Conservation (phyloP, 305 asterid species). For the Solanum hybrid region DNA sequence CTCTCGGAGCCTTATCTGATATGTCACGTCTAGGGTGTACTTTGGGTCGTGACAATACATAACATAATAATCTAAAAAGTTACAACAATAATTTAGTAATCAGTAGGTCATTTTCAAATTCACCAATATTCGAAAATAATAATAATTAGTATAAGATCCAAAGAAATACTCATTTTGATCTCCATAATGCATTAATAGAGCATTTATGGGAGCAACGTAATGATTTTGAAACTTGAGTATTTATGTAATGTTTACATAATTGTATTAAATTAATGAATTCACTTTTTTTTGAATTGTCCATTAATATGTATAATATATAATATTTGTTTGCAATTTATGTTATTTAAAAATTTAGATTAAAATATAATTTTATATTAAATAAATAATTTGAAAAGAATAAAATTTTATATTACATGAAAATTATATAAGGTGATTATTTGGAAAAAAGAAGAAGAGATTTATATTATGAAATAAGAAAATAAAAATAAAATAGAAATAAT, state of each 20-base stretch:
- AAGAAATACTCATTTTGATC: not conserved
- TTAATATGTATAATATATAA: not conserved
- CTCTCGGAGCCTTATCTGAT: not conserved
- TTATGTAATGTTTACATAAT: not conserved
- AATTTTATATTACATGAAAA: not conserved
- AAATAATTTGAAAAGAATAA: not conserved
- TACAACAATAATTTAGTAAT: too few species aligned
- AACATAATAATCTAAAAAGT: not conserved
- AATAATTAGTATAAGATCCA: not conserved
- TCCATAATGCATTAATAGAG: not conserved
- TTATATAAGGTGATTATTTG: not conserved
- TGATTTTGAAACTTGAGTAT: not conserved
- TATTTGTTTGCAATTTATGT: not conserved
- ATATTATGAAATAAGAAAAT: not conserved
- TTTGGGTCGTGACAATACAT: not conserved
- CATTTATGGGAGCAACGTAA: not conserved
- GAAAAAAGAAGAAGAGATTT: not conserved
- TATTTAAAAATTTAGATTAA: not conserved
- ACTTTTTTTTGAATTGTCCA: not conserved
- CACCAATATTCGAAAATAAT: not conserved
- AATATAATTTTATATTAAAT: too few species aligned
- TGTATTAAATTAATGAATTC: not conserved
- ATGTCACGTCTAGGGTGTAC: not conserved
- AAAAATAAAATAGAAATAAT: too few species aligned
- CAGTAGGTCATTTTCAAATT: not conserved